These are phyloP conservation scores for Sequoiadendron giganteum DNA, from an alignment of 75 land plant species.

Conservation along the genomic window DNA sequence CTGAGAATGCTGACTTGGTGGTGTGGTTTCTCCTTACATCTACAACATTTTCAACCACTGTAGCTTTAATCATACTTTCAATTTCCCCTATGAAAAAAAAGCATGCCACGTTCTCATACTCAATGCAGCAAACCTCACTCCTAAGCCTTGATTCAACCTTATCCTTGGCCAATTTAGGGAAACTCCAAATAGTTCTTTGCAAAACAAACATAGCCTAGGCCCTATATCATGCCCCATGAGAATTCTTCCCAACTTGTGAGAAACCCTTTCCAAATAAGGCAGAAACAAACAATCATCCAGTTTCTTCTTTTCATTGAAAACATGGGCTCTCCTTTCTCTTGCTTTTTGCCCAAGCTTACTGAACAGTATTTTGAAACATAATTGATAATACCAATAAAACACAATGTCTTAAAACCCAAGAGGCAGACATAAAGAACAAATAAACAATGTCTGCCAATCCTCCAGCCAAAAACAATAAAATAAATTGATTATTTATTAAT, in stretches of 20 bases:
- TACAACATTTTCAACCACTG: neutral
- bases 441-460: neutral
- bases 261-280: neutral
- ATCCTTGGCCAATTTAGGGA: neutral
- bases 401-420: neutral
- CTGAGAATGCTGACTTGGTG: neutral
- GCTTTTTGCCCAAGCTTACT: no score
- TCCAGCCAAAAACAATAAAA: no score
- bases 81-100: neutral
- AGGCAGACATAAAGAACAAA: neutral
- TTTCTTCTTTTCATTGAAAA: neutral
- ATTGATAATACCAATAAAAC: neutral
- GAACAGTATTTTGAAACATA: neutral
- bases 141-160: neutral
- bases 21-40: neutral
- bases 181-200: neutral
- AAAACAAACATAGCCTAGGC: neutral
- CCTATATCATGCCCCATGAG: neutral
- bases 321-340: no score
- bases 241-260: neutral
- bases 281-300: neutral
- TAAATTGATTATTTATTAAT: no score
- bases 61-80: no score
- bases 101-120: neutral
- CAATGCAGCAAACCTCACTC: neutral